These are phyloP conservation scores for Mycogone perniciosa DNA, from an alignment of 2,329 filamentous ascomycete species.

Conservation along the genomic window DNA sequence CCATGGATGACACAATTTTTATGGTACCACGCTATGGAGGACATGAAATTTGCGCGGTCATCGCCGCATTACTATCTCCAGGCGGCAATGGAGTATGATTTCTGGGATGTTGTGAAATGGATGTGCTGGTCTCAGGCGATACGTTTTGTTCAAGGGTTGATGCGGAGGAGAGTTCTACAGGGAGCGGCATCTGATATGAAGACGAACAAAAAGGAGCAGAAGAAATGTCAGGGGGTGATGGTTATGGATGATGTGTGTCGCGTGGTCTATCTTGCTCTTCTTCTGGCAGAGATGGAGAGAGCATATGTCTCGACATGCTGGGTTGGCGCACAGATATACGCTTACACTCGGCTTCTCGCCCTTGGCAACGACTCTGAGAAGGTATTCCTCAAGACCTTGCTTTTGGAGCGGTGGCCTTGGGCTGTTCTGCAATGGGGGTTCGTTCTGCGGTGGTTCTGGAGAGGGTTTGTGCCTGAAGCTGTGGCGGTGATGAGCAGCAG, in stretches of 20 bases:
- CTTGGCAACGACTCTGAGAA: constrained; percentile 12
- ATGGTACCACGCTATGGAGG: constrained; percentile 26
- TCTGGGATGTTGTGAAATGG: constrained; percentile 12
- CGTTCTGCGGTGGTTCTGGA: constrained; percentile 15
- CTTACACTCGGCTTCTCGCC: constrained; percentile 17
- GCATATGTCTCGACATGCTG: constrained; percentile 23
- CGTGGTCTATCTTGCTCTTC: constrained; percentile 20
- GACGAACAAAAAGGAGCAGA: background rate
- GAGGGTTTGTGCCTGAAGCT: constrained; percentile 9
- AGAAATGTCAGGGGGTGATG: background rate
- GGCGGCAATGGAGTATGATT: constrained; percentile 15
- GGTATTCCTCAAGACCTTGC: constrained; percentile 8
- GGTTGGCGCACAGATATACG: constrained; percentile 22
- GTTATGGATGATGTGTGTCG: constrained; percentile 2
- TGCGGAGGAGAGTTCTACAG: background rate
- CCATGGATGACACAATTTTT: constrained; percentile 26
- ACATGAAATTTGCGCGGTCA: constrained; percentile 30
- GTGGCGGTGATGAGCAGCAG: background rate
- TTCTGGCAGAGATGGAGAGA: constrained; percentile 24
- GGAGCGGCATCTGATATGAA: background rate
- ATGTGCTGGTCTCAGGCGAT: background rate
- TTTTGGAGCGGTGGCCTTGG: constrained; percentile 11
- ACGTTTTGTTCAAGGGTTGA: background rate
- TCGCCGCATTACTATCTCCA: constrained; percentile 31
- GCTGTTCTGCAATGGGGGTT: constrained; percentile 16